Conservation (phyloP, 495 filamentous ascomycete genomes). For the Penicillium nucicola region DNA sequence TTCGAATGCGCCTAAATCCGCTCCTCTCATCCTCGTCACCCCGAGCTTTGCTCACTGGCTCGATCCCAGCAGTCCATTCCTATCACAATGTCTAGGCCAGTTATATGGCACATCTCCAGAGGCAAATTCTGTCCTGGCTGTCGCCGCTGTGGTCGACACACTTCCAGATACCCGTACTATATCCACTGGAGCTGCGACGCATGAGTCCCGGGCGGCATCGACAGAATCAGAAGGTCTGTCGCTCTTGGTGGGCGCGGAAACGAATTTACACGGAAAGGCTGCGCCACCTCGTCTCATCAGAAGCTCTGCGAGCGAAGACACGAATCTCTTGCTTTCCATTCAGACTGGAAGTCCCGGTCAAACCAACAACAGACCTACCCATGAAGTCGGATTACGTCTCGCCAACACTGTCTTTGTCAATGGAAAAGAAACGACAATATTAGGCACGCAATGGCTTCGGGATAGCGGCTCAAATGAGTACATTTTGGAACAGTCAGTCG, state of each 20-base stretch:
- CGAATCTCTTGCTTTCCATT: slow-evolving; percentile 32
- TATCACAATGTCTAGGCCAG: slow-evolving; percentile 28
- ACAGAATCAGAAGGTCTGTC: slow-evolving; percentile 35
- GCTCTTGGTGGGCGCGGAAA: slow-evolving; percentile 23
- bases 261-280: slow-evolving; percentile 31
- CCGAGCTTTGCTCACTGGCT: slow-evolving; percentile 41
- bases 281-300: slow-evolving; percentile 30
- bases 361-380: not conserved
- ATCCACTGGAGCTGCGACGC: not conserved
- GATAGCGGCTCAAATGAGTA: slow-evolving; percentile 18
- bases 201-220: not conserved
- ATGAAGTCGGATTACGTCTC: slow-evolving; percentile 55
- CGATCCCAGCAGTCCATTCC: slow-evolving; percentile 29
- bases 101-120: slow-evolving; percentile 12
- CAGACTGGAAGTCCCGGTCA: not conserved
- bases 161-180: slow-evolving; percentile 21
- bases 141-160: slow-evolving; percentile 39
- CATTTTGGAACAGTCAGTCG: slow-evolving; percentile 19
- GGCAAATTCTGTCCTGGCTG: slow-evolving; percentile 17
- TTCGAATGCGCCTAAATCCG: slow-evolving; percentile 5
- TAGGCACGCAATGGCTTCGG: slow-evolving; percentile 53
- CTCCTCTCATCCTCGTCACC: slow-evolving; percentile 37
- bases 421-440: slow-evolving; percentile 60
- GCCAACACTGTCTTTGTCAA: slow-evolving; percentile 77
- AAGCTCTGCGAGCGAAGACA: slow-evolving; percentile 28